Evolutionary conservation across 2,329 filamentous ascomycete species (phyloP), one percentile per base, ranked within the genome.

Genomic region (Fusarium sacchari): DNA sequence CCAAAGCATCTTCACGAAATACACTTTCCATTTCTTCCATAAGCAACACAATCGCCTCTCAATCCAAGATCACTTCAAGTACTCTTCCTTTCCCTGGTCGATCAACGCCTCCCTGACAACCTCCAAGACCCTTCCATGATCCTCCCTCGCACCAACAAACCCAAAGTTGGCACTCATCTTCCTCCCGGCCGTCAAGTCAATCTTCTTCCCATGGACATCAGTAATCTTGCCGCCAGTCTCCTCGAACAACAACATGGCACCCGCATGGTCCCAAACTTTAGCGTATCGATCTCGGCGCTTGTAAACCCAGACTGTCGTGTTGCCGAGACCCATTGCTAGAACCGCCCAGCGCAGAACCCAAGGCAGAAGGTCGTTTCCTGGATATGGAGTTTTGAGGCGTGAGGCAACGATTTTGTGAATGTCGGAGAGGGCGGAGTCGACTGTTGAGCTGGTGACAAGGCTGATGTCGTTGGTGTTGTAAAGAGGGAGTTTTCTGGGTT

Each of bases 21-120:
- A 20, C n/a, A n/a, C 37, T 40, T 30, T 40, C 7, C 13, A 11
- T 4, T 9, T 15, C 30, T 36, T 18, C 7, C 9, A 22, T 10
- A 26, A n/a, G 17, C 9, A 44, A 0, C 12, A 6, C 47, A 24
- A 28, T 10, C 12, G 3, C 26, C 40, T 5, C 26, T 14, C 5
- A 10, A 6, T 10, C 6, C 6, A 8, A 1, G 0, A 13, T 67
- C n/a, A 74, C 26, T 64, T 46, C 47, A 82, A 24, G 50, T 76
- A 78, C 0, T 74, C 77, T 0, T 73, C 71, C 28, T 78, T 78
- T 0, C 77, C 72, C 56, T 85, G 76, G 28, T 83, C 80, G 30
- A 61, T 81, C 74, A 97, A 84, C n/a, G 97, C 94, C 71, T 90
- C 88, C 81, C 93, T 93, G 5, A 98, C 96, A 10, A 89, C 93